phyloP scores from a whole-genome alignment of 169 alveolate species.

The Eimeria mitis region DNA sequence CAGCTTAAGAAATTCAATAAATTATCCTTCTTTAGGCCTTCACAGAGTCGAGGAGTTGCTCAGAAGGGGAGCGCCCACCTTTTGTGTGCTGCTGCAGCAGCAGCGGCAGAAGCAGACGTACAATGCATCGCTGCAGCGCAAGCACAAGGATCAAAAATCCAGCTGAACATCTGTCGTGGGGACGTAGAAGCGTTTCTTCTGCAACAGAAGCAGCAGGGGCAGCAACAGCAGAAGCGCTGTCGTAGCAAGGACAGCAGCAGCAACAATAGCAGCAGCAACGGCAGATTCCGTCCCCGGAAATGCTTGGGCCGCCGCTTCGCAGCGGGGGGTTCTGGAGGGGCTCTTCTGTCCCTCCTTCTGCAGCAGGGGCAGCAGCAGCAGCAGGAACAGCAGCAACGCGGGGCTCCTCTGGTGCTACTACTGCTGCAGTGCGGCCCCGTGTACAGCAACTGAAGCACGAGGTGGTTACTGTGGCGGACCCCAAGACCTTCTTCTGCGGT shows the following conservation, averaged over 20 bases:
- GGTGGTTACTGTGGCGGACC: background rate
- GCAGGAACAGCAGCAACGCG: constrained; percentile 4
- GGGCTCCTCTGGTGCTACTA: background rate
- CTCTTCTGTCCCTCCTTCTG: background rate
- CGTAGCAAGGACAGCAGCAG: background rate
- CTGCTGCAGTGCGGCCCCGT: constrained; percentile 48
- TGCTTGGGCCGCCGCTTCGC: constrained; percentile 34
- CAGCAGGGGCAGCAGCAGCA: constrained; percentile 33
- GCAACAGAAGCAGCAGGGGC: background rate
- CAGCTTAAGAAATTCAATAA: background rate
- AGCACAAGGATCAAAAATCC: background rate
- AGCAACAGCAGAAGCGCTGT: constrained; percentile 22
- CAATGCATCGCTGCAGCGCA: background rate
- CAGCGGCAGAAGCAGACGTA: background rate
- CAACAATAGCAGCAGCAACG: constrained; percentile 8
- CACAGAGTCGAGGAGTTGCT: too few species aligned
- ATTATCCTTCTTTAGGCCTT: background rate
- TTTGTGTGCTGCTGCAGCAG: background rate
- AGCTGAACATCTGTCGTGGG: background rate
- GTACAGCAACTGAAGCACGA: constrained; percentile 50
- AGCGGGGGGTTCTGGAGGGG: constrained; percentile 51
- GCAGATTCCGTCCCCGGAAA: background rate
- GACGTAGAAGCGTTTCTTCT: background rate
- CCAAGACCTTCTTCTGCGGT: constrained; percentile 40
- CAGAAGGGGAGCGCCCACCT: background rate